Conservation (phyloP, 257 asterid species). For the Anisodus acutangulus region DNA sequence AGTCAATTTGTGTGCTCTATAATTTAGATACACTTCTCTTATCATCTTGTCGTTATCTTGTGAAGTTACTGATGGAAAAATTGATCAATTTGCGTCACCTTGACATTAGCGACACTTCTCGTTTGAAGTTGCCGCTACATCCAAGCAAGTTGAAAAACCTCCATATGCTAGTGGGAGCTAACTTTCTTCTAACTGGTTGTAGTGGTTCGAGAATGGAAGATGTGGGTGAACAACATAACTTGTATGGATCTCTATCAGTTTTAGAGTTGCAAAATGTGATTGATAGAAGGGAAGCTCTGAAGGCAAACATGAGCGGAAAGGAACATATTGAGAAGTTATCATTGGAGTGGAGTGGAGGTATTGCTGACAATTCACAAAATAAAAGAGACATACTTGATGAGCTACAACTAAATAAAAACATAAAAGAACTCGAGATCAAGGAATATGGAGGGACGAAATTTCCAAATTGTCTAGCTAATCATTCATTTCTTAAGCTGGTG, state of each 20-base stretch:
- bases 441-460: slow-evolving; percentile 9
- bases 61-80: neutral
- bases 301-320: slow-evolving; percentile 24
- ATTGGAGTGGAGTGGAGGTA: neutral
- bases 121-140: neutral
- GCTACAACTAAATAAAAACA: slow-evolving; percentile 3
- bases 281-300: neutral
- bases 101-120: neutral
- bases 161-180: neutral
- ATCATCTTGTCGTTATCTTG: neutral
- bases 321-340: neutral
- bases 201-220: slow-evolving; percentile 11
- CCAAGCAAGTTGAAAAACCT: neutral
- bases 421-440: neutral
- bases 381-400: slow-evolving; percentile 14
- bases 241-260: neutral
- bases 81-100: slow-evolving; percentile 19
- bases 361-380: neutral
- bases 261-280: slow-evolving; percentile 24
- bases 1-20: neutral
- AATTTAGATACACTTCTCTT: slow-evolving; percentile 22
- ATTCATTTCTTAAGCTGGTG: neutral
- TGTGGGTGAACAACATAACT: neutral
- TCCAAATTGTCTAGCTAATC: slow-evolving; percentile 15
- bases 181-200: neutral